Percentiles rank a stretch among this genome's conserved stretches.
These are phyloP conservation scores for Periconia macrospinosa DNA, from an alignment of 2,329 filamentous ascomycete species.

Conservation along the genomic window DNA sequence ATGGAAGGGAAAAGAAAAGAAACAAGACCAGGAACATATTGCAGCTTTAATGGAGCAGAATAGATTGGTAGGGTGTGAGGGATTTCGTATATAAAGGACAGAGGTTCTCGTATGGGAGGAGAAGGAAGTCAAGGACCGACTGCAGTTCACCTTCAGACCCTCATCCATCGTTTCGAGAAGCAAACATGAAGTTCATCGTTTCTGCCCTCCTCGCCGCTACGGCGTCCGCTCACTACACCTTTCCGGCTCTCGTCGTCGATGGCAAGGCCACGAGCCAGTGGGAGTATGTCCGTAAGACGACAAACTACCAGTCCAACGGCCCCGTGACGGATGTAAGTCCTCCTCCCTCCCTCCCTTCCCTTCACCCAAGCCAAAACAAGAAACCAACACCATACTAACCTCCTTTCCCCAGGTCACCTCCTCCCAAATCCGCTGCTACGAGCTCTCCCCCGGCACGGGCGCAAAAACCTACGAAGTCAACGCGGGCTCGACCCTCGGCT, in stretches of 20 bases:
- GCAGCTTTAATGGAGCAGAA: too few relatives aligned
- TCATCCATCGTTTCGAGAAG: not conserved
- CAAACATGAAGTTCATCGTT: slow-evolving; percentile 32
- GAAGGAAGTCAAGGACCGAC: not conserved
- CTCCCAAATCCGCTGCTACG: slow-evolving; percentile 24
- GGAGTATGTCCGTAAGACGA: slow-evolving; percentile 40
- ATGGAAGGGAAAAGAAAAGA: not conserved
- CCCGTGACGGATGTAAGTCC: slow-evolving; percentile 27
- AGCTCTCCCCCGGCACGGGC: slow-evolving; percentile 15
- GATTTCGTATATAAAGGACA: not conserved
- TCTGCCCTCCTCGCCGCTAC: slow-evolving; percentile 24
- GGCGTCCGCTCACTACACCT: slow-evolving; percentile 36
- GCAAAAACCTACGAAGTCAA: slow-evolving; percentile 8
- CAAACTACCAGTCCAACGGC: slow-evolving; percentile 41
- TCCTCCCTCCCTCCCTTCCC: not conserved
- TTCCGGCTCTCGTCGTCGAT: slow-evolving; percentile 31
- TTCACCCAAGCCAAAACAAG: not conserved
- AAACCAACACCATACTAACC: not conserved
- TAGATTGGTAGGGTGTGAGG: not conserved
- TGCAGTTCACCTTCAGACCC: not conserved
- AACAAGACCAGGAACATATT: too few relatives aligned
- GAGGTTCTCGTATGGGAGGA: too few relatives aligned
- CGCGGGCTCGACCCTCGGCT: slow-evolving; percentile 34
- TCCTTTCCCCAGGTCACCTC: slow-evolving; percentile 14
- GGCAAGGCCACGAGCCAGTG: slow-evolving; percentile 26